Conservation (phyloP, 2,329 filamentous ascomycete species). For the Cladosporium sp. region DNA sequence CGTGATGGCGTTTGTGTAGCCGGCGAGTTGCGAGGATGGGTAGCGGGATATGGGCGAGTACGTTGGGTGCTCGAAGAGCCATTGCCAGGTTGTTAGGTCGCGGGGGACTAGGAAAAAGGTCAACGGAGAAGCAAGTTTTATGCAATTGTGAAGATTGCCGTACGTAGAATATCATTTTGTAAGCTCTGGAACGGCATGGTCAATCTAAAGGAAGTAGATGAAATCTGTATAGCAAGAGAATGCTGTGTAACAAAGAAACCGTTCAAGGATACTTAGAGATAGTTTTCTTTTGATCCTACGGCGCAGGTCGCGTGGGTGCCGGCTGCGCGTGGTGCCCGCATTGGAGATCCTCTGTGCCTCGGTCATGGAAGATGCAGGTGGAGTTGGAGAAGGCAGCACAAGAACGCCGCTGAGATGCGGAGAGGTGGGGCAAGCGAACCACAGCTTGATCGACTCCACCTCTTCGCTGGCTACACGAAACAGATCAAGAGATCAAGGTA, state of each 20-base stretch:
- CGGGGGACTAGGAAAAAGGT: constrained; percentile 42
- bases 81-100: constrained; percentile 54
- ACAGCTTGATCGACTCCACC: no score
- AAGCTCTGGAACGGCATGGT: constrained; percentile 22
- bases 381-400: background rate
- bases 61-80: constrained; percentile 51
- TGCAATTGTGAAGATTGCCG: background rate
- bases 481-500: no score
- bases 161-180: constrained; percentile 18
- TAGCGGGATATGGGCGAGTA: constrained; percentile 44
- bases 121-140: background rate
- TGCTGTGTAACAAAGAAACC: no score
- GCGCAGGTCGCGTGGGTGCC: no score
- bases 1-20: constrained; percentile 54
- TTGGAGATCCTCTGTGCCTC: constrained; percentile 9
- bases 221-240: no score
- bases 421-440: no score
- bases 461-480: no score
- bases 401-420: background rate
- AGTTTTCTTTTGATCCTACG: no score
- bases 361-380: background rate
- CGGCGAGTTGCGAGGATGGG: constrained; percentile 37
- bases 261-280: no score
- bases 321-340: constrained; percentile 2
- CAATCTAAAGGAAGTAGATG: background rate